Conservation (phyloP, 768 basidiomycete genomes). For the Lentinula raphanica region DNA sequence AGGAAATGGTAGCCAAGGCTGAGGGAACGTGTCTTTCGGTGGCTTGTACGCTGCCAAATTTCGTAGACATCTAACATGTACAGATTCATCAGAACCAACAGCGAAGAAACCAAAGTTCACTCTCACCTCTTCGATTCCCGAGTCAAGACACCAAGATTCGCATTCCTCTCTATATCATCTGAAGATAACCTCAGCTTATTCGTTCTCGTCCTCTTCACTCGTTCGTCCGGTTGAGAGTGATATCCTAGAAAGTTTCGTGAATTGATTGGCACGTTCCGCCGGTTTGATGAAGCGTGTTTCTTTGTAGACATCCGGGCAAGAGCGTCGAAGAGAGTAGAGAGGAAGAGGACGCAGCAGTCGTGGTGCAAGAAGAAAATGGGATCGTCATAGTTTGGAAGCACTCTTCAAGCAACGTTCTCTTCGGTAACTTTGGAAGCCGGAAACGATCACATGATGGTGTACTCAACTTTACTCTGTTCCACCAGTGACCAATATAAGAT, state of each 20-base stretch:
- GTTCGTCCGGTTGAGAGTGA: background rate
- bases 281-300: background rate
- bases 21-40: constrained; percentile 21
- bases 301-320: background rate
- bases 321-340: background rate
- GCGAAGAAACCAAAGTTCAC: background rate
- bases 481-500: too few species aligned
- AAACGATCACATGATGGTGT: background rate
- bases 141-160: background rate
- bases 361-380: background rate
- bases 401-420: background rate
- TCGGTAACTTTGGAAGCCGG: background rate
- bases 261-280: background rate
- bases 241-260: constrained; percentile 1
- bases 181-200: background rate
- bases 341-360: background rate
- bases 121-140: background rate
- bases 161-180: background rate
- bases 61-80: constrained; percentile 43
- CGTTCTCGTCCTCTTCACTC: background rate
- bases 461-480: background rate
- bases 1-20: constrained; percentile 38
- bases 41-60: constrained; percentile 47
- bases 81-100: background rate
- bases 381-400: background rate